A percentile compares a stretch with the other conserved stretches of the same genome.
phyloP scores from a whole-genome alignment of 1,284 basidiomycete genomes.

The Sparassis latifolia region DNA sequence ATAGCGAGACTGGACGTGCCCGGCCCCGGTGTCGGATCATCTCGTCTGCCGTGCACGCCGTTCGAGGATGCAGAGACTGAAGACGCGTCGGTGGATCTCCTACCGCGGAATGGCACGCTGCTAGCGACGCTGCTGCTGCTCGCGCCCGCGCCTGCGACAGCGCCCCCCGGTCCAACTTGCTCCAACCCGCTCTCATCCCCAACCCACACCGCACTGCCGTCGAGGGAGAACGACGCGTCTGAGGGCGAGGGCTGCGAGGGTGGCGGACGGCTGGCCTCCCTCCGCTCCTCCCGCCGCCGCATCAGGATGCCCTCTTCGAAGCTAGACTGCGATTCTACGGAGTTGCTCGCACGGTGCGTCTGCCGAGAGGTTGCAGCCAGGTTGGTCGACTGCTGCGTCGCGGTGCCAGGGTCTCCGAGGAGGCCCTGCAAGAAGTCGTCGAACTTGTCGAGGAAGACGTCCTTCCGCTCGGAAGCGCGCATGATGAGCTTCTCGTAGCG shows the following conservation, averaged over 20 bases:
- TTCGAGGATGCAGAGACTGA: conserved; percentile 50
- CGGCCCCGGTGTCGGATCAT: conserved; percentile 14
- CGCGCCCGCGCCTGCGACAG: conserved; percentile 12
- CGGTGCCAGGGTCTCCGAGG: conserved; percentile 13
- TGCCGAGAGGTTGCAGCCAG: conserved; percentile 6
- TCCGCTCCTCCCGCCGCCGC: conserved; percentile 36
- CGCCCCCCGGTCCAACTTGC: conserved; percentile 19
- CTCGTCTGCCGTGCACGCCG: conserved; percentile 20
- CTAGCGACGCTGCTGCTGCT: conserved; percentile 15
- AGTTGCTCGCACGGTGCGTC: conserved; percentile 46
- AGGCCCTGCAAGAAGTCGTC: conserved; percentile 23
- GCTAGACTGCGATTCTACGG: conserved; percentile 56
- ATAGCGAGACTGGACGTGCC: conserved; percentile 14
- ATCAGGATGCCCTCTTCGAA: conserved; percentile 57
- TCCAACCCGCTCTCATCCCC: conserved; percentile 56
- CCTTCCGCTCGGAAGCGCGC: conserved; percentile 84
- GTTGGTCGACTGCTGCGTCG: conserved; percentile 13
- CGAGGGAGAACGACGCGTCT: conserved; percentile 64
- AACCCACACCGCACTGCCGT: conserved; percentile 75
- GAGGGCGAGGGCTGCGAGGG: conserved; percentile 45
- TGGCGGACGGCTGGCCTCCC: conserved; percentile 30
- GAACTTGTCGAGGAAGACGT: conserved; percentile 86
- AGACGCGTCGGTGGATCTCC: conserved; percentile 66
- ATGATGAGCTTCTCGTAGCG: conserved; percentile 85
- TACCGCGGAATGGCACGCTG: conserved; percentile 32